These are phyloP conservation scores for Sambucus nigra DNA, from an alignment of 129 eudicot genomes.

Conservation along the genomic window DNA sequence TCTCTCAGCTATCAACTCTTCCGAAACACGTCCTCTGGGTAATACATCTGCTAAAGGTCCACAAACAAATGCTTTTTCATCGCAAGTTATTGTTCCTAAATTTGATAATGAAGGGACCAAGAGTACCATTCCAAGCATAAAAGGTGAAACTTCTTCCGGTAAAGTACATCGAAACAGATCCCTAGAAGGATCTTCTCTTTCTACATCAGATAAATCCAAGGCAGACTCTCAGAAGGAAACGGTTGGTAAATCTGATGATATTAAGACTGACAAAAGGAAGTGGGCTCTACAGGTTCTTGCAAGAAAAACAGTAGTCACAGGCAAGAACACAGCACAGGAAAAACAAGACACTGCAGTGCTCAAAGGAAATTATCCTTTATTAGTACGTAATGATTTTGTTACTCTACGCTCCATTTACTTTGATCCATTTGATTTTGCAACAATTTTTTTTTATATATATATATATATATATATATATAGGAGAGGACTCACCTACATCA, in stretches of 20 bases:
- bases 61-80: background rate
- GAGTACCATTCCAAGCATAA: conserved; percentile 19
- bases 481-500: too few relatives aligned
- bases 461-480: too few relatives aligned
- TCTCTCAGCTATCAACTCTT: conserved; percentile 33
- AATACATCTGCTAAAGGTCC: conserved; percentile 6
- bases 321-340: conserved; percentile 40
- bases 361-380: conserved; percentile 65
- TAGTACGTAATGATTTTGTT: conserved; percentile 37
- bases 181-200: conserved; percentile 18
- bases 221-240: conserved; percentile 32
- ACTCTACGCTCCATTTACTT: conserved; percentile 10
- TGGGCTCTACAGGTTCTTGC: conserved; percentile 96
- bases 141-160: conserved; percentile 29
- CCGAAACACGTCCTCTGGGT: conserved; percentile 8
- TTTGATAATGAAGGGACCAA: conserved; percentile 20
- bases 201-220: conserved; percentile 25
- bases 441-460: too few relatives aligned
- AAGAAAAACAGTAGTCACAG: conserved; percentile 52
- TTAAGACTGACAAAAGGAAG: conserved; percentile 53
- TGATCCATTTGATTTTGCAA: conserved; percentile 4
- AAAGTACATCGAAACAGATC: conserved; percentile 25
- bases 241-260: conserved; percentile 29
- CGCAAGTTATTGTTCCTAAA: conserved; percentile 14
- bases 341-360: conserved; percentile 49